phyloP scores from a whole-genome alignment of 257 asterid species.

The Echites panduratus region DNA sequence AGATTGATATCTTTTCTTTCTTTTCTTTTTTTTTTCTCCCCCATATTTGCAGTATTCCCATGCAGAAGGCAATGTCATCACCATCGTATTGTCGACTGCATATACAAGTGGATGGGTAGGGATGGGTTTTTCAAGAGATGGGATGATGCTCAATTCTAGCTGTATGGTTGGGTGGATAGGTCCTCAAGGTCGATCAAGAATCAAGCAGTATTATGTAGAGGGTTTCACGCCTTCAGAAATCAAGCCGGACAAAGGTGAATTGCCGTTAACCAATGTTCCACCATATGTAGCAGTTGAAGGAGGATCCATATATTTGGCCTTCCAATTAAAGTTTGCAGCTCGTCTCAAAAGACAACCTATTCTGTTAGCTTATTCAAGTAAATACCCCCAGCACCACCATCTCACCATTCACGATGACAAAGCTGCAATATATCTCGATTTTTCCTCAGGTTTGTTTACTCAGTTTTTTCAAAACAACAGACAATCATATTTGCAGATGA shows the following conservation, averaged over 20 bases:
- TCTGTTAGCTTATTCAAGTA: constrained; percentile 65
- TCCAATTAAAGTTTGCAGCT: constrained; percentile 60
- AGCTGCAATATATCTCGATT: constrained; percentile 50
- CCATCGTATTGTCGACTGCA: constrained; percentile 62
- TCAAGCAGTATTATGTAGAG: constrained; percentile 56
- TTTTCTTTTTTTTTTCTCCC: neutral
- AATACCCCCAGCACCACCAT: constrained; percentile 68
- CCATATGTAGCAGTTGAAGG: constrained; percentile 59
- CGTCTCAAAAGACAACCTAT: constrained; percentile 59
- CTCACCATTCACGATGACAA: constrained; percentile 78
- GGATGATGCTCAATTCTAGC: constrained; percentile 85
- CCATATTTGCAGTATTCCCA: constrained; percentile 78
- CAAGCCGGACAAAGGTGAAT: constrained; percentile 61
- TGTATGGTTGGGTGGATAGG: constrained; percentile 89
- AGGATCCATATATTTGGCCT: constrained; percentile 68
- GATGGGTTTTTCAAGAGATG: constrained; percentile 75
- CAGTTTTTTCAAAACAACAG: no score
- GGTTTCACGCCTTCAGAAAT: constrained; percentile 63
- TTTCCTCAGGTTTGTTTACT: constrained; percentile 57
- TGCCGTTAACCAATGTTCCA: constrained; percentile 69
- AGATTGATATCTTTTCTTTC: neutral
- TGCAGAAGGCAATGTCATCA: constrained; percentile 52
- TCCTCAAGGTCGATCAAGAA: constrained; percentile 58
- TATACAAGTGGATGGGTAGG: constrained; percentile 94
- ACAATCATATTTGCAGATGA: no score